A percentile compares a stretch with the other conserved stretches of the same genome.
Evolutionary conservation across 257 asterid genomes (phyloP).

Genomic region (Salvia miltiorrhiza): DNA sequence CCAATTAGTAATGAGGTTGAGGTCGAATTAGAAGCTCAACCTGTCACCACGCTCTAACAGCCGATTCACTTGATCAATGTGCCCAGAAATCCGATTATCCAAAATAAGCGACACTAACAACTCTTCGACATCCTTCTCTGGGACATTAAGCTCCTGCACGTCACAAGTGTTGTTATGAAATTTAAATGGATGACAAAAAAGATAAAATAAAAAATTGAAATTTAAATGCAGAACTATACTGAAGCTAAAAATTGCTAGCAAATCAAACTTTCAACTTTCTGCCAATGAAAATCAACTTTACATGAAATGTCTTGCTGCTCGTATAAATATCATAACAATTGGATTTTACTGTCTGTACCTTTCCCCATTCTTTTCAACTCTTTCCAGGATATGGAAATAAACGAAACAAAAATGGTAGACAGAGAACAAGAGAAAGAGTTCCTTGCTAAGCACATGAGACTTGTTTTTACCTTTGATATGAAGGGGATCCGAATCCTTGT

Average conservation of each 20-base stretch:
- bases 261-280: neutral
- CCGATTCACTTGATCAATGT: conserved; percentile 94
- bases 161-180: neutral
- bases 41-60: conserved; percentile 97
- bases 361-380: neutral
- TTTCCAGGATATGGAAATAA: neutral
- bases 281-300: neutral
- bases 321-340: neutral
- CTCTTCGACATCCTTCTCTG: conserved; percentile 92
- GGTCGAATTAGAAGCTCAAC: conserved; percentile 30
- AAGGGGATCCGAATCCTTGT: conserved; percentile 94
- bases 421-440: neutral
- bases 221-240: neutral
- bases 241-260: neutral
- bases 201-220: neutral
- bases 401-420: neutral
- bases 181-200: neutral
- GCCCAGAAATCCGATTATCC: conserved; percentile 87
- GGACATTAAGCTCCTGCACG: conserved; percentile 91
- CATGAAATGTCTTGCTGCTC: neutral
- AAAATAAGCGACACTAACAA: conserved; percentile 86
- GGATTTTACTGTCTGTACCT: neutral
- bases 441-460: neutral
- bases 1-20: neutral
- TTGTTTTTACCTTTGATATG: conserved; percentile 70